Conservation (phyloP, 1,139 yeast genomes). For the Blastobotrys ciferrii region DNA sequence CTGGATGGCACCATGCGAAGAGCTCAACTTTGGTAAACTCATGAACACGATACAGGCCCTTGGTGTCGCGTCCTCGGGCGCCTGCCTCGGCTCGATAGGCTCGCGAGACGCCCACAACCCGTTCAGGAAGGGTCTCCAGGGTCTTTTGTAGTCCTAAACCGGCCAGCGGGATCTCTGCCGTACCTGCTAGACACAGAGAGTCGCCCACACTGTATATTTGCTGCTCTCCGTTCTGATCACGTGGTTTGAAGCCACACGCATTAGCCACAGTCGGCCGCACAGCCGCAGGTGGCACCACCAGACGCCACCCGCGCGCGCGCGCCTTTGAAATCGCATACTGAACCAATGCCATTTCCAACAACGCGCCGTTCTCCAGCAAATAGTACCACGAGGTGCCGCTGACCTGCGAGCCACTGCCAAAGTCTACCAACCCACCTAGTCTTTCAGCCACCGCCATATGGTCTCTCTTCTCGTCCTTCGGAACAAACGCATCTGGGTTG, state of each 20-base stretch:
- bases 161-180: constrained; percentile 94
- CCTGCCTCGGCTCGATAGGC: constrained; percentile 97
- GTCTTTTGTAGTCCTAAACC: constrained; percentile 55
- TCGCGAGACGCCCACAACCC: constrained; percentile 78
- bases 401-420: constrained; percentile 66
- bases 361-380: constrained; percentile 80
- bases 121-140: constrained; percentile 42
- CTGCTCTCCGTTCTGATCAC: constrained; percentile 82
- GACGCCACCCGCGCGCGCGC: constrained; percentile 60
- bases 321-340: constrained; percentile 74
- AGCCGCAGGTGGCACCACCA: constrained; percentile 81
- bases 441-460: constrained; percentile 66
- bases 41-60: constrained; percentile 91
- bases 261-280: constrained; percentile 72
- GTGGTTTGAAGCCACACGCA: constrained; percentile 95
- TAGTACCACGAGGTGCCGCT: constrained; percentile 92
- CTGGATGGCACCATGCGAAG: constrained; percentile 66
- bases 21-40: constrained; percentile 97
- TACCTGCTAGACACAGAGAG: constrained; percentile 73
- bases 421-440: constrained; percentile 59
- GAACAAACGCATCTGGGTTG: constrained; percentile 23
- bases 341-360: constrained; percentile 83
- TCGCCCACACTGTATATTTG: constrained; percentile 67
- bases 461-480: constrained; percentile 39
- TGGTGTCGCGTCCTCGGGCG: constrained; percentile 89